Evolutionary conservation across 2,329 filamentous ascomycete genomes (phyloP).

Genomic region (Calonectria pteridis): DNA sequence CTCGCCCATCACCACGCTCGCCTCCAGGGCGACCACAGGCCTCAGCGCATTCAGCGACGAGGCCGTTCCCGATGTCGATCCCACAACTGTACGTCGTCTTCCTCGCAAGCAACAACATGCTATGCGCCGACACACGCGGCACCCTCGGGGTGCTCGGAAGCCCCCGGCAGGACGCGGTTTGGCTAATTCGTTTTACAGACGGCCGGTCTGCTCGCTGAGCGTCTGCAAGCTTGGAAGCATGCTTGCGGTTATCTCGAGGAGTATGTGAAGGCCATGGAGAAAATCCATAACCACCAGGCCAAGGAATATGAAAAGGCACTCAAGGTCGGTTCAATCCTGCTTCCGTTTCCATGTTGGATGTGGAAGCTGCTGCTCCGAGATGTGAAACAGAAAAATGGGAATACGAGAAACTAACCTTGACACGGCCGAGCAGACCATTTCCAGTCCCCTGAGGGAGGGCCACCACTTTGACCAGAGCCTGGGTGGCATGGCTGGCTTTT

Average conservation of each 20-base stretch:
- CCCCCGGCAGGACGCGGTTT: neutral
- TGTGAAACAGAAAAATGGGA: neutral
- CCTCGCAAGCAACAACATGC: neutral
- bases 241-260: conserved; percentile 92
- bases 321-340: conserved; percentile 67
- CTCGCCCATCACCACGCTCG: conserved; percentile 53
- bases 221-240: conserved; percentile 96
- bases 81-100: conserved; percentile 63
- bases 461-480: conserved; percentile 93
- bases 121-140: conserved; percentile 7
- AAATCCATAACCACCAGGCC: conserved; percentile 83
- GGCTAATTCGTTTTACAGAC: conserved; percentile 62
- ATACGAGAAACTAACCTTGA: conserved; percentile 7
- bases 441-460: conserved; percentile 86
- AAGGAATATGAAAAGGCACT: conserved; percentile 97
- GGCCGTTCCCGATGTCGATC: conserved; percentile 69
- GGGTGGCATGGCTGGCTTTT: conserved; percentile 90
- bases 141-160: neutral
- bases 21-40: conserved; percentile 61
- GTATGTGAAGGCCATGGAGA: conserved; percentile 87
- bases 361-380: neutral
- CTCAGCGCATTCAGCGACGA: conserved; percentile 66
- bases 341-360: neutral
- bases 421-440: conserved; percentile 74
- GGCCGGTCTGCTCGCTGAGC: conserved; percentile 84